Evolutionary conservation across 345 rosid species (phyloP), one percentile per base, ranked within the genome.

Genomic region (Alliaria petiolata): DNA sequence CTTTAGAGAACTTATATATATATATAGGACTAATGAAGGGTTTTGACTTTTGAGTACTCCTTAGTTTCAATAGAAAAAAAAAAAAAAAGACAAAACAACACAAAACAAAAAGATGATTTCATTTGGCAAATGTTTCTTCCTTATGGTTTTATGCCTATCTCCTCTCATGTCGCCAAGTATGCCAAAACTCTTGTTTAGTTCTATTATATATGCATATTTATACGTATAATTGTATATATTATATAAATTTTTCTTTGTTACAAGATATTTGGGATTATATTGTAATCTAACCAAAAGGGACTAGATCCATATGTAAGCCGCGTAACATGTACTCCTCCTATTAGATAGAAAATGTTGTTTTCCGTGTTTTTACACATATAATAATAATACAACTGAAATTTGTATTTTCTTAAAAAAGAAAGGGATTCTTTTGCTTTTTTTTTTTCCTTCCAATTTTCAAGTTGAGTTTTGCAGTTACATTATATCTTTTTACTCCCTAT

Each of bases 101-200:
- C 15, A 51, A 50, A 36, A 14, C 8, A 50, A 50, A 25, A 65
- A n/a, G 15, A 65, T 65, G 70, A 14, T 38, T 50, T 65, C 60
- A 36, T 25, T 52, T 51, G 60, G 70, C 59, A 65, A 38, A 51
- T 50, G 26, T 51, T 36, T 65, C 16, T 38, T 65, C 38, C 49
- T 50, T 50, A 4, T 50, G 35, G 2, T 65, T 15, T 25, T 65
- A 51, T 36, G 35, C 25, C 45, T 65, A 10, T n/a, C 35, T 65
- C 35, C 35, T 65, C 14, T 65, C 33, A 28, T 35, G 15, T 36
- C 59, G 9, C 20, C 10, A 65, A 65, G 70, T 65, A 61, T n/a
- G 65, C n/a, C 25, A 61, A 61, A 25, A 61, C 8, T 22, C 14
- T 40, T 26, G n/a, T n/a, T 22, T 15, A 9, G 30, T n/a, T 52